Percentiles rank a stretch among this genome's conserved stretches.
phyloP scores from a whole-genome alignment of 352 stramenopile species.

The Pythium sp. region DNA sequence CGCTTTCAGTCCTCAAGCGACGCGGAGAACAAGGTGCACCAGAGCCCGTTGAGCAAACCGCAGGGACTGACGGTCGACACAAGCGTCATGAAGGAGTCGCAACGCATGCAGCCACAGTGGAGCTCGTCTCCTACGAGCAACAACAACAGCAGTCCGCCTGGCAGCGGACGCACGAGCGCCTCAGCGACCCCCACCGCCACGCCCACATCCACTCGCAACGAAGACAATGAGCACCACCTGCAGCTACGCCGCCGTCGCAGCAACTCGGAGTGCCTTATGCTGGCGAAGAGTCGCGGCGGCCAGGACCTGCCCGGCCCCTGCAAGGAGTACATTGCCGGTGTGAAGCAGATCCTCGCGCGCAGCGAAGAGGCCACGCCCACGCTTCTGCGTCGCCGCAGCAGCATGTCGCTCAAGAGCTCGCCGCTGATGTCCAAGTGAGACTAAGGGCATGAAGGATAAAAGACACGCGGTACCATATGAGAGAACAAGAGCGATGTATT shows the following conservation, averaged over 20 bases:
- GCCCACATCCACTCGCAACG: slow-evolving; percentile 31
- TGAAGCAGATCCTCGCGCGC: slow-evolving; percentile 82
- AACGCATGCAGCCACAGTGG: slow-evolving; percentile 26
- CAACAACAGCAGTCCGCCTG: slow-evolving; percentile 14
- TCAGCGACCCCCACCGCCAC: slow-evolving; percentile 28
- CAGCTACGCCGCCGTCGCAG: slow-evolving; percentile 59
- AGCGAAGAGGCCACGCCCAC: slow-evolving; percentile 45
- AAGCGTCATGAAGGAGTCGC: slow-evolving; percentile 28
- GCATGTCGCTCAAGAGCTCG: slow-evolving; percentile 48
- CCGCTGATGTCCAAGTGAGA: slow-evolving; percentile 26
- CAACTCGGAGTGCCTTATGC: slow-evolving; percentile 79
- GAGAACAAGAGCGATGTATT: slow-evolving; percentile 18
- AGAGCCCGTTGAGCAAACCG: slow-evolving; percentile 21
- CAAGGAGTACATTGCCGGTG: slow-evolving; percentile 82
- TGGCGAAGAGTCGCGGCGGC: slow-evolving; percentile 55
- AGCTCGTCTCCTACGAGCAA: slow-evolving; percentile 11
- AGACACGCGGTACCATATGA: slow-evolving; percentile 1
- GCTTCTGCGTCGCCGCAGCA: slow-evolving; percentile 55
- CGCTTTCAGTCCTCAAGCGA: slow-evolving; percentile 28
- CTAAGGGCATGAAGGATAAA: neutral
- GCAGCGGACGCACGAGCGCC: slow-evolving; percentile 17
- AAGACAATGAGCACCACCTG: slow-evolving; percentile 27
- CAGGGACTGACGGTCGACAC: slow-evolving; percentile 50
- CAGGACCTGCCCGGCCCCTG: slow-evolving; percentile 66
- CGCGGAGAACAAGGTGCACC: slow-evolving; percentile 16